Evolutionary conservation across 2,329 filamentous ascomycete species (phyloP), one percentile per base, ranked within the genome.

Genomic region (Sporothrix pseudoabietina): DNA sequence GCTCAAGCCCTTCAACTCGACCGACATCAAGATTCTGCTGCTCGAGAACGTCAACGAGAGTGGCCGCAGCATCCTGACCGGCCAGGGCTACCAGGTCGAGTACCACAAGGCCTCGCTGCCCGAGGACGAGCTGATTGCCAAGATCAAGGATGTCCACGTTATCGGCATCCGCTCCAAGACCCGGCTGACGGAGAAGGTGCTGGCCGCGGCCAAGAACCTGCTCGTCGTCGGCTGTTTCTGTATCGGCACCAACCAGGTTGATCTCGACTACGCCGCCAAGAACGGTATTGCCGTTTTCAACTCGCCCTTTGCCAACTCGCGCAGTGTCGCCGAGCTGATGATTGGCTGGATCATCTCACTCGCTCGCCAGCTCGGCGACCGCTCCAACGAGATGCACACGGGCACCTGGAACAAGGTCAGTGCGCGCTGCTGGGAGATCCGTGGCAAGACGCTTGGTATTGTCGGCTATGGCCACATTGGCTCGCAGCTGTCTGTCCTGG

Each of bases 361-460:
- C 71, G 96, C 96, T 30, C 91, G 96, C 74, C 96, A 99, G 83
- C 87, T 99, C 47, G 91, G 93, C 75, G 96, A 99, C 82, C 93
- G 96, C 78, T 97, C 93, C 75, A 94, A 89, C 79, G 96, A 99
- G 84, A 90, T 99, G 88, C 96, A 99, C 86, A 89, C 89, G 73
- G 96, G 96, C 73, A 94, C 90, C 59, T 99, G 96, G 96, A 98
- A 98, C 83, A 99, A 99, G 85, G 94, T 98, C 79, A 97, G 94
- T 85, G 88, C 89, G 79, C 94, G 92, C 80, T 99, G 96, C 87
- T 98, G 96, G 96, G 96, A 99, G 82, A 94, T 98, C 78, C 91
- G 96, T 78, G 96, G 96, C 81, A 99, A 99, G 87, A 98, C 95
- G 59, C 87, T 99, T 71, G 96, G 92, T 69, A 98, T 99, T 79